Conservation (phyloP, 192 early-diverging fungal species). For the Backusella mclennaniae region DNA sequence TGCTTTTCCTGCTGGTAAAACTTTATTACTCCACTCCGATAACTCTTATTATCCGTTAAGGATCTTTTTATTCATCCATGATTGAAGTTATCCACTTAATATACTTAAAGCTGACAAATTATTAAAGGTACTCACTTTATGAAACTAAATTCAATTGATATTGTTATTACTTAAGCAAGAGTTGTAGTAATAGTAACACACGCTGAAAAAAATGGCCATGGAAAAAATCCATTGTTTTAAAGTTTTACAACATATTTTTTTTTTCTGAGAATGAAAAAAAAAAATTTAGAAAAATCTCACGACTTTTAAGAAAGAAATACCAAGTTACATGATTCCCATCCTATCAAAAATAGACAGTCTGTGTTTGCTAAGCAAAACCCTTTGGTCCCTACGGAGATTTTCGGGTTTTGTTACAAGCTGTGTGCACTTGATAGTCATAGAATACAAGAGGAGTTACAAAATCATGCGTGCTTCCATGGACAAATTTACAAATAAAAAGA, state of each 20-base stretch:
- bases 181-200: neutral
- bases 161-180: neutral
- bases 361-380: constrained; percentile 9
- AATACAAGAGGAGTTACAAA: neutral
- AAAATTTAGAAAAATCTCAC: neutral
- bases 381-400: constrained; percentile 7
- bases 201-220: neutral
- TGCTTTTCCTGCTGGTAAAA: neutral
- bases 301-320: neutral
- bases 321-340: neutral
- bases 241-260: neutral
- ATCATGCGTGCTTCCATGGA: too few relatives aligned
- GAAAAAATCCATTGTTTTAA: neutral
- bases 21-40: neutral
- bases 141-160: neutral
- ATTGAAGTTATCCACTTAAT: neutral
- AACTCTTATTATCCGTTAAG: neutral
- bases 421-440: neutral
- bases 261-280: neutral
- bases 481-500: too few relatives aligned
- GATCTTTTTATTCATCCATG: neutral
- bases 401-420: neutral
- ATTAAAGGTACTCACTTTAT: neutral
- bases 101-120: neutral
- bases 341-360: constrained; percentile 3